Percentiles rank a stretch among this genome's conserved stretches.
These are phyloP conservation scores for Saturnispora zaruensis DNA, from an alignment of 805 yeast genomes.

Conservation along the genomic window DNA sequence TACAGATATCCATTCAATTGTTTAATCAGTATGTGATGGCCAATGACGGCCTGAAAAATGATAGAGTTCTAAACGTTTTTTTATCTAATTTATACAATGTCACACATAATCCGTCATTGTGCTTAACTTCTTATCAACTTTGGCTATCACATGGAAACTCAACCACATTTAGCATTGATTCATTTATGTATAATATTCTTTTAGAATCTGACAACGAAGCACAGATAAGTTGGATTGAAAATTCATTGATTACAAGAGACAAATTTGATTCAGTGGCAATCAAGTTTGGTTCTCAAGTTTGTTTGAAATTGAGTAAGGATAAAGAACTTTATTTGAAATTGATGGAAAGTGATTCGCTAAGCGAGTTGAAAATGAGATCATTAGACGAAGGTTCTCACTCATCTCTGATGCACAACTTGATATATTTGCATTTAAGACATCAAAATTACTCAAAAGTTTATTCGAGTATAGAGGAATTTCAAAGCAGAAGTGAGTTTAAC, in stretches of 20 bases:
- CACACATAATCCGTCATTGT: constrained; percentile 18
- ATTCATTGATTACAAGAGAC: constrained; percentile 12
- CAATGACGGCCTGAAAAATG: constrained; percentile 11
- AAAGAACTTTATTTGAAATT: constrained; percentile 10
- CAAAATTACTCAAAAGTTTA: constrained; percentile 11
- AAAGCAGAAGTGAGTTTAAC: constrained; percentile 8
- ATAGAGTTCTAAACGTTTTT: constrained; percentile 17
- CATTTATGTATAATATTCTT: constrained; percentile 17
- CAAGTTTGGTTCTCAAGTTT: constrained; percentile 15
- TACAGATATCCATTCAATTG: constrained; percentile 22
- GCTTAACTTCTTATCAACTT: constrained; percentile 21
- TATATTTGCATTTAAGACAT: constrained; percentile 16
- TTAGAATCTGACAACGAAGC: constrained; percentile 16
- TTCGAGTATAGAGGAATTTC: constrained; percentile 6
- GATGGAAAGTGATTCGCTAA: constrained; percentile 10
- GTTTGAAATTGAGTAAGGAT: constrained; percentile 11
- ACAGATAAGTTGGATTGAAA: constrained; percentile 20
- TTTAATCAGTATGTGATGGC: constrained; percentile 25
- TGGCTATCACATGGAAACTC: constrained; percentile 20
- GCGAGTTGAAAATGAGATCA: constrained; percentile 11
- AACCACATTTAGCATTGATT: constrained; percentile 18
- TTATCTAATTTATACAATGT: constrained; percentile 15
- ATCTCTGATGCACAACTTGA: constrained; percentile 13
- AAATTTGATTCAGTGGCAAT: constrained; percentile 9
- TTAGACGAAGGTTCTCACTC: constrained; percentile 11